Percentiles rank a stretch among this genome's conserved stretches.
Evolutionary conservation across 768 basidiomycete species (phyloP).

Genomic region (Leccinum uliginosum): DNA sequence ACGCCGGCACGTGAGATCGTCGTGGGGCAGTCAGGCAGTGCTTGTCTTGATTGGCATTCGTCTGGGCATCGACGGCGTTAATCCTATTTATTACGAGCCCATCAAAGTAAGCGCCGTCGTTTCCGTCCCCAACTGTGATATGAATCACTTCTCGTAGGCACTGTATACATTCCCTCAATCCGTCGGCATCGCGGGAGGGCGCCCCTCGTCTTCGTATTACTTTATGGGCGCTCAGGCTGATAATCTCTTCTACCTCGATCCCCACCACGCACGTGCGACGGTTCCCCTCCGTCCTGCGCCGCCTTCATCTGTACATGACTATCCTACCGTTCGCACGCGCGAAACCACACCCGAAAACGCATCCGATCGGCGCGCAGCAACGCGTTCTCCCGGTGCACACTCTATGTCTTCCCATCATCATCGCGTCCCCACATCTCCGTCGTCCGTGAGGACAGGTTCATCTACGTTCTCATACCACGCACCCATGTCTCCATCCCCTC

Average conservation of each 20-base stretch:
- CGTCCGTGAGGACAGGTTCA: slow-evolving; percentile 48
- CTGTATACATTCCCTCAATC: slow-evolving; percentile 93
- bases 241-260: slow-evolving; percentile 79
- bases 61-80: slow-evolving; percentile 88
- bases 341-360: slow-evolving; percentile 30
- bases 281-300: slow-evolving; percentile 62
- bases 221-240: slow-evolving; percentile 93
- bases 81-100: slow-evolving; percentile 90
- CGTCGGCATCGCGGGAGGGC: slow-evolving; percentile 93
- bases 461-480: slow-evolving; percentile 52
- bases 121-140: not conserved
- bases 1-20: slow-evolving; percentile 25
- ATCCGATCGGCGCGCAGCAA: slow-evolving; percentile 24
- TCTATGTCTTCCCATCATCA: slow-evolving; percentile 29
- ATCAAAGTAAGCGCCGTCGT: slow-evolving; percentile 50
- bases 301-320: slow-evolving; percentile 21
- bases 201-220: slow-evolving; percentile 97
- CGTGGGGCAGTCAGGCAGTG: slow-evolving; percentile 84
- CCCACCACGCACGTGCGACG: slow-evolving; percentile 73
- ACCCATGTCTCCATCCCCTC: slow-evolving; percentile 58
- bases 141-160: slow-evolving; percentile 40
- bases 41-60: slow-evolving; percentile 83
- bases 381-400: slow-evolving; percentile 21
- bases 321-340: slow-evolving; percentile 20
- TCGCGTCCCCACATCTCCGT: slow-evolving; percentile 44